These are phyloP conservation scores for Psidium friedrichsthalianum DNA, from an alignment of 345 rosid genomes.

Conservation along the genomic window DNA sequence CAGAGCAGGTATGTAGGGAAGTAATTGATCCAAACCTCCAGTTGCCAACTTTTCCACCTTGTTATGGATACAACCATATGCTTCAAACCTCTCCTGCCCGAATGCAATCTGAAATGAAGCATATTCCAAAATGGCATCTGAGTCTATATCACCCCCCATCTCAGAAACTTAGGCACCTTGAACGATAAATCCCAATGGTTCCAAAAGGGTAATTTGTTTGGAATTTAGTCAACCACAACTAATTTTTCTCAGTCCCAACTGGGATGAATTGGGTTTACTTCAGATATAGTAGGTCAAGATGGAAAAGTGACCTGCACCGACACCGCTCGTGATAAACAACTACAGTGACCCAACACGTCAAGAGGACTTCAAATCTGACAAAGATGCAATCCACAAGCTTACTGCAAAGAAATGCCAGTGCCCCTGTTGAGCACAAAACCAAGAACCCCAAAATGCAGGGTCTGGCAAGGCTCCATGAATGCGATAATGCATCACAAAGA, in stretches of 20 bases:
- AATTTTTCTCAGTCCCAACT: not conserved
- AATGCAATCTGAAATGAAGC: constrained; percentile 44
- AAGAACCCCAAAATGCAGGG: not conserved
- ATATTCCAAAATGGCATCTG: constrained; percentile 27
- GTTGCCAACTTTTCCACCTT: constrained; percentile 32
- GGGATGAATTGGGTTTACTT: not conserved
- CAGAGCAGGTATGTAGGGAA: constrained; percentile 37
- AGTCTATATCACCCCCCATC: constrained; percentile 35
- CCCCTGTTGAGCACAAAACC: not conserved
- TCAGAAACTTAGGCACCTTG: not conserved
- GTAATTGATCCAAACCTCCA: constrained; percentile 35
- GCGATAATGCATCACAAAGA: too few species aligned
- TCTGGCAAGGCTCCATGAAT: not conserved
- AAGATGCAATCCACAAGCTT: not conserved
- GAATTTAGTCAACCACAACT: not conserved
- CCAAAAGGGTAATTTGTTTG: not conserved
- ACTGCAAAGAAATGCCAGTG: not conserved
- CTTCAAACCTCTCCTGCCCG: constrained; percentile 38
- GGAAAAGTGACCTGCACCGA: not conserved
- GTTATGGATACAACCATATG: constrained; percentile 22
- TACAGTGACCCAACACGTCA: not conserved
- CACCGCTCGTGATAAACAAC: not conserved
- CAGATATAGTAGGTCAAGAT: not conserved
- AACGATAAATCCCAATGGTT: not conserved
- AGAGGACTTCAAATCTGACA: not conserved